Conservation (phyloP, 352 stramenopile species). For the Phytophthora pseudosyringae region DNA sequence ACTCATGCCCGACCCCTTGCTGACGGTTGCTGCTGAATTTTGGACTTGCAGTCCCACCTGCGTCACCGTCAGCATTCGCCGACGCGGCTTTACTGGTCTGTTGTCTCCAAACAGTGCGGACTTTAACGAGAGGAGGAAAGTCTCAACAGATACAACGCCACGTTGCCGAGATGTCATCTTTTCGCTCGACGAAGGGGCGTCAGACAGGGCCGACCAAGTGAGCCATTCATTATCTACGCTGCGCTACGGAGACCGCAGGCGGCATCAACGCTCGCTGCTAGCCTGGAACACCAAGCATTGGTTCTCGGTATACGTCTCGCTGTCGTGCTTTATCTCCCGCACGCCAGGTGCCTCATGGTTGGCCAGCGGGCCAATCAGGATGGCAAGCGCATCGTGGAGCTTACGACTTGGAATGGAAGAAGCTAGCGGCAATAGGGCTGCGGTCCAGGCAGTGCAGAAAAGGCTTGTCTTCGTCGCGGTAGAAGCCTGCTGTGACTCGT, state of each 20-base stretch:
- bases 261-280: background rate
- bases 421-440: slow-evolving; percentile 14
- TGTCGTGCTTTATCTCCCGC: slow-evolving; percentile 17
- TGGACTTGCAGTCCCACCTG: slow-evolving; percentile 23
- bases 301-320: slow-evolving; percentile 13
- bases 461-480: slow-evolving; percentile 13
- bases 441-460: background rate
- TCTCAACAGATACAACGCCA: slow-evolving; percentile 8
- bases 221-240: slow-evolving; percentile 16
- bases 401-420: slow-evolving; percentile 2
- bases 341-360: slow-evolving; percentile 19
- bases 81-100: background rate
- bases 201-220: background rate
- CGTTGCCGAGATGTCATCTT: slow-evolving; percentile 29
- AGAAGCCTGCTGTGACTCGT: slow-evolving; percentile 6
- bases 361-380: slow-evolving; percentile 26
- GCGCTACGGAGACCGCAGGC: background rate
- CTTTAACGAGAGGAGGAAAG: slow-evolving; percentile 17
- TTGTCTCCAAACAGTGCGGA: slow-evolving; percentile 1
- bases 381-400: background rate
- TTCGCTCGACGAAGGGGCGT: no score
- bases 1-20: slow-evolving; percentile 25
- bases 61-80: slow-evolving; percentile 2
- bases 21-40: slow-evolving; percentile 23
- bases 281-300: slow-evolving; percentile 4